Conservation (phyloP, 2,329 filamentous ascomycete species). For the Aspergillus japonicus region DNA sequence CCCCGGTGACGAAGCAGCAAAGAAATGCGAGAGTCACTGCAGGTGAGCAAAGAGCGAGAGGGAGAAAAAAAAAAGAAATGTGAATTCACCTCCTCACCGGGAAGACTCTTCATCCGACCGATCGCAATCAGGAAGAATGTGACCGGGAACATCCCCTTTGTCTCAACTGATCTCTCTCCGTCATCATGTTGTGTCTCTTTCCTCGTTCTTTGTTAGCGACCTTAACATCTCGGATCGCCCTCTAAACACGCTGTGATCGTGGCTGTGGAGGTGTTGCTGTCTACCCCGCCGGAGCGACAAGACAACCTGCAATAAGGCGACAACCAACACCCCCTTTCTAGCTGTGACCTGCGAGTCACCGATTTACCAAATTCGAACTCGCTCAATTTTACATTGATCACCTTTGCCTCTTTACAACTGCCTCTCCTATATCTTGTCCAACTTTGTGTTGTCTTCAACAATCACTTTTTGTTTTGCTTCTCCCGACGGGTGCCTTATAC, state of each 20-base stretch:
- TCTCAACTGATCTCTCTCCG: background rate
- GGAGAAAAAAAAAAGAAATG: background rate
- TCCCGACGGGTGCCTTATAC: background rate
- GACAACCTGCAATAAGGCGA: background rate
- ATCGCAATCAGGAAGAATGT: background rate
- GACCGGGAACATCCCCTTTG: background rate
- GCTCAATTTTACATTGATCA: background rate
- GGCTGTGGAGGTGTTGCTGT: background rate
- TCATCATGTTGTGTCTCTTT: background rate
- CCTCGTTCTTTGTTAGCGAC: background rate
- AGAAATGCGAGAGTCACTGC: conserved; percentile 2
- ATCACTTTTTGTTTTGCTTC: background rate
- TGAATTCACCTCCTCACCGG: background rate
- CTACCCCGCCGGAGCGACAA: background rate
- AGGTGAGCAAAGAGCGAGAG: background rate
- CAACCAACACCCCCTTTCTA: background rate
- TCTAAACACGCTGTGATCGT: background rate
- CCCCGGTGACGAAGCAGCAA: background rate
- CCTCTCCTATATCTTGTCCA: background rate
- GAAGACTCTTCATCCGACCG: conserved; percentile 1
- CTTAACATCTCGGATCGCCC: background rate
- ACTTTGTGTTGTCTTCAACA: background rate
- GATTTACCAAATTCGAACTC: background rate
- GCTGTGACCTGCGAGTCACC: background rate
- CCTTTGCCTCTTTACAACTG: background rate